Percentiles rank a stretch among this genome's conserved stretches.
phyloP scores from a whole-genome alignment of 805 yeast genomes.

The Cyberlindnera veronae region DNA sequence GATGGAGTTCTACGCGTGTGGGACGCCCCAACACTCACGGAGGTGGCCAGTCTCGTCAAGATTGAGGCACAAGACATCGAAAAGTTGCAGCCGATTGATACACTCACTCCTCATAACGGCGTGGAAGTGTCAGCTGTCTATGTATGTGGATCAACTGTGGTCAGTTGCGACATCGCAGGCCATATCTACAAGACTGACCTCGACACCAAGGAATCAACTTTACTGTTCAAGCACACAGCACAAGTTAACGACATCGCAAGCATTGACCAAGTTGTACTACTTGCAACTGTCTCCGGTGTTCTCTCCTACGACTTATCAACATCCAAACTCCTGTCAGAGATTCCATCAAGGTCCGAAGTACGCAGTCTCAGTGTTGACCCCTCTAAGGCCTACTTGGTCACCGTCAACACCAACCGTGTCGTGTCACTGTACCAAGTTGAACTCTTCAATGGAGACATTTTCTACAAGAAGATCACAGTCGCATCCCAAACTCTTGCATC shows the following conservation, averaged over 20 bases:
- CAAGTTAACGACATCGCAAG: slow-evolving; percentile 20
- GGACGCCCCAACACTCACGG: slow-evolving; percentile 14
- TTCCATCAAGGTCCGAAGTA: slow-evolving; percentile 22
- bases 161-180: slow-evolving; percentile 20
- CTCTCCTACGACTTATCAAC: slow-evolving; percentile 11
- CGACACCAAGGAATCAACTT: slow-evolving; percentile 2
- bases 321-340: slow-evolving; percentile 12
- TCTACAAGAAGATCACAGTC: slow-evolving; percentile 15
- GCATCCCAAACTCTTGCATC: slow-evolving; percentile 29
- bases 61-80: slow-evolving; percentile 8
- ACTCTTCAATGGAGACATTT: slow-evolving; percentile 8
- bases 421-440: slow-evolving; percentile 21
- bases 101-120: slow-evolving; percentile 6
- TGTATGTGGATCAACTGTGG: not conserved
- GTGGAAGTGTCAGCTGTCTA: slow-evolving; percentile 10
- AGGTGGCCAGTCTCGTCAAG: slow-evolving; percentile 10
- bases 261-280: slow-evolving; percentile 9
- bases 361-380: slow-evolving; percentile 24
- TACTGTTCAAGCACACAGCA: slow-evolving; percentile 11
- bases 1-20: slow-evolving; percentile 19
- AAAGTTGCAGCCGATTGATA: slow-evolving; percentile 3
- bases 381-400: slow-evolving; percentile 18
- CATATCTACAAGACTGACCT: slow-evolving; percentile 14
- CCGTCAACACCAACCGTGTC: slow-evolving; percentile 24
- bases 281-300: slow-evolving; percentile 20